Percentiles rank a stretch among this genome's conserved stretches.
These are phyloP conservation scores for Metschnikowia anglica DNA, from an alignment of 805 yeast species.

Conservation along the genomic window DNA sequence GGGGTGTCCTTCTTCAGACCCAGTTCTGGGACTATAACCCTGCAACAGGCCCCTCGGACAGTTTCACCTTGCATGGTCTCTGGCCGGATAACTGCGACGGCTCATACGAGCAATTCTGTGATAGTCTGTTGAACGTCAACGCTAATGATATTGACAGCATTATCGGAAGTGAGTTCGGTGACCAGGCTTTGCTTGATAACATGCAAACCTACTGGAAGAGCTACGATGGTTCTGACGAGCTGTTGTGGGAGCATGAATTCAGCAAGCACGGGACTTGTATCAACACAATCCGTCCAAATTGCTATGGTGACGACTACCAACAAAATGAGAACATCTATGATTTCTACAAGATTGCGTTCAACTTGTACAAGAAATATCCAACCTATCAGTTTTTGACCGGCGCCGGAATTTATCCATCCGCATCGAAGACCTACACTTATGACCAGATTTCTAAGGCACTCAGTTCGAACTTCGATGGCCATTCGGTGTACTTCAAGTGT, in stretches of 20 bases:
- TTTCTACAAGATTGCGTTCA: slow-evolving; percentile 29
- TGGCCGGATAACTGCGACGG: slow-evolving; percentile 46
- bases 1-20: slow-evolving; percentile 41
- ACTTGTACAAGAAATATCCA: slow-evolving; percentile 32
- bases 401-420: slow-evolving; percentile 39
- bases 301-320: slow-evolving; percentile 28
- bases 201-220: slow-evolving; percentile 27
- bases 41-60: slow-evolving; percentile 31
- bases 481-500: slow-evolving; percentile 38
- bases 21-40: slow-evolving; percentile 42
- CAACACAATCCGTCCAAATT: slow-evolving; percentile 35
- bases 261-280: slow-evolving; percentile 47
- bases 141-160: slow-evolving; percentile 25
- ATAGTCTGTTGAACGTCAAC: slow-evolving; percentile 26
- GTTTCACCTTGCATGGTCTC: slow-evolving; percentile 43
- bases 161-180: slow-evolving; percentile 26
- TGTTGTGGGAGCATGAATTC: slow-evolving; percentile 43
- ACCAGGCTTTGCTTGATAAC: slow-evolving; percentile 26
- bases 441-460: slow-evolving; percentile 34
- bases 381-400: slow-evolving; percentile 35
- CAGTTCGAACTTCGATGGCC: slow-evolving; percentile 28
- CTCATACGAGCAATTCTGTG: slow-evolving; percentile 35
- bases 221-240: slow-evolving; percentile 32
- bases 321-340: slow-evolving; percentile 29
- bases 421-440: slow-evolving; percentile 32